phyloP scores from a whole-genome alignment of 345 rosid species.

The Luvunga scandens region DNA sequence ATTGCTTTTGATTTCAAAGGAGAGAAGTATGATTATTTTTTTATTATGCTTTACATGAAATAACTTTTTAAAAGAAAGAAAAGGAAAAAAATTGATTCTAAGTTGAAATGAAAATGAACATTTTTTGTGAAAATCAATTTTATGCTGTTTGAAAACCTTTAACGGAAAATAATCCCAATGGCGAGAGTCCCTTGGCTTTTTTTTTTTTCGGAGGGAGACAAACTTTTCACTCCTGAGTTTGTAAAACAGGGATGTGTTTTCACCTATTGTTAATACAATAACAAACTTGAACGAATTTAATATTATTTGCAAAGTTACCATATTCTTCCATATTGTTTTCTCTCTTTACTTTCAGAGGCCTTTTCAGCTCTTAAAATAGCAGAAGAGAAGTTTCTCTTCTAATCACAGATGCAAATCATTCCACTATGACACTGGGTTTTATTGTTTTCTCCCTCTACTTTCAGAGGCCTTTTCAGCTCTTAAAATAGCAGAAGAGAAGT shows the following conservation, averaged over 20 bases:
- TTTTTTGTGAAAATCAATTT: not conserved
- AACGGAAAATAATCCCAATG: not conserved
- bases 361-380: slow-evolving; percentile 80
- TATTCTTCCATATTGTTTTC: slow-evolving; percentile 2
- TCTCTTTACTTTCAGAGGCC: slow-evolving; percentile 50
- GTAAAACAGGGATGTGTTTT: not conserved
- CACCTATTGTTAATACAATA: not conserved
- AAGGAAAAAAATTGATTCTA: not conserved
- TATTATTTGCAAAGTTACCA: not conserved
- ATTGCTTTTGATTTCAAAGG: not conserved
- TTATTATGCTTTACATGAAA: not conserved
- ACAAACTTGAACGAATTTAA: not conserved
- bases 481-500: slow-evolving; percentile 74
- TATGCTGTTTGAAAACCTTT: not conserved
- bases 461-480: slow-evolving; percentile 91
- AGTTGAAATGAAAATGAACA: not conserved
- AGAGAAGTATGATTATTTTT: not conserved
- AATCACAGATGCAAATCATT: not conserved
- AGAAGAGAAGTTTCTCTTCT: slow-evolving; percentile 57
- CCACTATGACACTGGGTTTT: not conserved
- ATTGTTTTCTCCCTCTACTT: slow-evolving; percentile 16
- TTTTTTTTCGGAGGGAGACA: not conserved
- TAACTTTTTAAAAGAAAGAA: not conserved
- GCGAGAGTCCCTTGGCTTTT: not conserved
- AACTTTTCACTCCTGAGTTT: not conserved